Evolutionary conservation across 805 yeast genomes (phyloP).

Genomic region (Wickerhamiella slavikovae): DNA sequence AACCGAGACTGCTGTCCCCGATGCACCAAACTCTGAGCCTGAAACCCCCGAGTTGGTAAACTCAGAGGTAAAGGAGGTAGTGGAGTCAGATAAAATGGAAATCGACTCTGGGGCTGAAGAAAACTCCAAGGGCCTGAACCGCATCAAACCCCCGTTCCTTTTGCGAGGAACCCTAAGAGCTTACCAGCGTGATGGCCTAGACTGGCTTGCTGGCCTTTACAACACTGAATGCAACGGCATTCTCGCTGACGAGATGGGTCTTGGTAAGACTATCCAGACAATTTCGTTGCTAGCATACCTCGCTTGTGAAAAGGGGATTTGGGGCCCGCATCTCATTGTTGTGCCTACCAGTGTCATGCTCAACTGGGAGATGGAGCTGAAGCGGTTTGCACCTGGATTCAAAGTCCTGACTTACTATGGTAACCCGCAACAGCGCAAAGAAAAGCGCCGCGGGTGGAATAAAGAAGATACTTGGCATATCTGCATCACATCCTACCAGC

Average conservation of each 20-base stretch:
- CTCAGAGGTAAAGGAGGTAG: background rate
- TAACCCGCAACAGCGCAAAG: conserved; percentile 88
- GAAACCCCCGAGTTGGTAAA: background rate
- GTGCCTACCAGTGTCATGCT: conserved; percentile 96
- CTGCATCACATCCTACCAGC: conserved; percentile 89
- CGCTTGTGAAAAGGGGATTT: conserved; percentile 80
- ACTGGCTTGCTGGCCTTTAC: conserved; percentile 90
- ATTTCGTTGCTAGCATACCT: conserved; percentile 67
- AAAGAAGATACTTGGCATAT: conserved; percentile 90
- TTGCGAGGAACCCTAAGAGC: conserved; percentile 69
- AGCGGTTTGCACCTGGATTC: conserved; percentile 94
- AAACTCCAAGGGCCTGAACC: conserved; percentile 3
- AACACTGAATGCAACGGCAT: conserved; percentile 90
- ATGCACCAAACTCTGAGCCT: background rate
- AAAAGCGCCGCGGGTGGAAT: conserved; percentile 94
- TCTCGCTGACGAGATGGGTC: conserved; percentile 97
- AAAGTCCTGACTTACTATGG: conserved; percentile 92
- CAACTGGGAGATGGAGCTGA: conserved; percentile 99
- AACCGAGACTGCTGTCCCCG: background rate
- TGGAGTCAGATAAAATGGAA: background rate
- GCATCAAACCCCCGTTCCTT: conserved; percentile 44
- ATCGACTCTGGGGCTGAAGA: background rate
- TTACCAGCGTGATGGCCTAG: conserved; percentile 89
- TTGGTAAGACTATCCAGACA: conserved; percentile 90
- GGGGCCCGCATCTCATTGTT: conserved; percentile 97